Evolutionary conservation across 257 asterid species (phyloP).

Genomic region (Solanum bukasovii): DNA sequence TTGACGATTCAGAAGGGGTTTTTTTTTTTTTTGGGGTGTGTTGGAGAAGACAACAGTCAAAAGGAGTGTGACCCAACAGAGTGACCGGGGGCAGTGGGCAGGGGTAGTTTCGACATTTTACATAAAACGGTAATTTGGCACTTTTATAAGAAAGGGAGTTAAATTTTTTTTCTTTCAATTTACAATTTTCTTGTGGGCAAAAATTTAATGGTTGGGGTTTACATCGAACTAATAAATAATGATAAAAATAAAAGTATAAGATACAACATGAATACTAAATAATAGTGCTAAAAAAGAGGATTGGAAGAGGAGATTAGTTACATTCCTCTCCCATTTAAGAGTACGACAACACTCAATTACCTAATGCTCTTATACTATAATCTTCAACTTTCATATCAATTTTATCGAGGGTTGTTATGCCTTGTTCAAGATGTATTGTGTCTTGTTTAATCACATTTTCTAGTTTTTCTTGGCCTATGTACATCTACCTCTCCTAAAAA

Average conservation of each 20-base stretch:
- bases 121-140: background rate
- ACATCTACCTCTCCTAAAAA: background rate
- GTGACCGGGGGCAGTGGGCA: background rate
- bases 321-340: background rate
- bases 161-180: no score
- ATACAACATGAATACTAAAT: no score
- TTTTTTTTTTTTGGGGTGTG: background rate
- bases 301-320: background rate
- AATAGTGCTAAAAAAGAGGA: background rate
- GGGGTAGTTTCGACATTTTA: background rate
- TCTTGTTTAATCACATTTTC: background rate
- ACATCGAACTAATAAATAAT: background rate
- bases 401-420: background rate
- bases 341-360: background rate
- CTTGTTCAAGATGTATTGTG: background rate
- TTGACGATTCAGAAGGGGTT: conserved; percentile 1
- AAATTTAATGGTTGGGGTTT: background rate
- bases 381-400: background rate
- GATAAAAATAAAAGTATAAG: no score
- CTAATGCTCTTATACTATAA: background rate
- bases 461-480: background rate
- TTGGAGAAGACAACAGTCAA: conserved; percentile 5
- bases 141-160: background rate
- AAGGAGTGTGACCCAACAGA: background rate
- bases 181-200: background rate